Percentiles rank a stretch among this genome's conserved stretches.
phyloP scores from a whole-genome alignment of 192 early-diverging fungal species.

The Dimargaris cristalligena region DNA sequence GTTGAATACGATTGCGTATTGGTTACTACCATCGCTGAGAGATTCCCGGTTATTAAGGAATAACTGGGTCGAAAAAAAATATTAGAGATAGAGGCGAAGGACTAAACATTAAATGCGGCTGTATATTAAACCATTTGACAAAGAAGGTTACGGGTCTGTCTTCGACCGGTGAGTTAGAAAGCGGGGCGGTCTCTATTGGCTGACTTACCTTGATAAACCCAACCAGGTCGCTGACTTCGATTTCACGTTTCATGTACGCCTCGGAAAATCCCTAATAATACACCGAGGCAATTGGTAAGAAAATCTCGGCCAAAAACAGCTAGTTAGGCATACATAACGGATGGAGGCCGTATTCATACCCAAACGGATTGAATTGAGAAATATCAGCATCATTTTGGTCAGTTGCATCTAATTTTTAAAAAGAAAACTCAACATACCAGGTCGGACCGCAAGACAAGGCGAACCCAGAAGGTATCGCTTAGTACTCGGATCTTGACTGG shows the following conservation, averaged over 20 bases:
- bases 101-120: not conserved
- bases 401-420: not conserved
- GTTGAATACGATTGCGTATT: slow-evolving; percentile 30
- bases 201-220: slow-evolving; percentile 28
- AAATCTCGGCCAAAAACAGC: not conserved
- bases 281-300: not conserved
- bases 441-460: slow-evolving; percentile 30
- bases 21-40: slow-evolving; percentile 24
- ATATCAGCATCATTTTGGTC: not conserved
- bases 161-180: not conserved
- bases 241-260: slow-evolving; percentile 49
- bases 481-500: slow-evolving; percentile 29
- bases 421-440: slow-evolving; percentile 19
- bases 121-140: not conserved
- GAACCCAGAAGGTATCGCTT: slow-evolving; percentile 42
- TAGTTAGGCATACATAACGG: not conserved
- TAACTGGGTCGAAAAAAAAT: slow-evolving; percentile 14
- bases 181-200: not conserved
- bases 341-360: not conserved
- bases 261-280: slow-evolving; percentile 44
- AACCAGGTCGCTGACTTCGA: slow-evolving; percentile 34
- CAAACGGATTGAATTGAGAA: too few relatives aligned
- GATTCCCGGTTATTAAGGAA: slow-evolving; percentile 39
- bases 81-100: not conserved
- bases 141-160: not conserved